phyloP scores from a whole-genome alignment of 2,329 filamentous ascomycete genomes.

The Xylariaceae sp. region DNA sequence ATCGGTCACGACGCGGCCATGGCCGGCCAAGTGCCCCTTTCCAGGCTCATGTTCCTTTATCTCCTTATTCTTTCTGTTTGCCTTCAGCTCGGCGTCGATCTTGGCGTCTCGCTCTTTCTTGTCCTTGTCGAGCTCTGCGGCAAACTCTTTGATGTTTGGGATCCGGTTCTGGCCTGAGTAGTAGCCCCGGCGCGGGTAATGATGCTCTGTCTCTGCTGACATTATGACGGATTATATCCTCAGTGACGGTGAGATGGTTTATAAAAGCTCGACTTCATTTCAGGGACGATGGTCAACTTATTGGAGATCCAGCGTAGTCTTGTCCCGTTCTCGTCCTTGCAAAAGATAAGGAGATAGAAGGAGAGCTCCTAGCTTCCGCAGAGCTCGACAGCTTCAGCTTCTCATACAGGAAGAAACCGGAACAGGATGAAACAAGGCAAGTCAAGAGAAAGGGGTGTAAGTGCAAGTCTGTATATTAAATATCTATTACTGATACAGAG shows the following conservation, averaged over 20 bases:
- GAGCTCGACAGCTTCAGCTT: too few relatives aligned
- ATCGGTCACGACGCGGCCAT: conserved; percentile 73
- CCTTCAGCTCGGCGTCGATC: conserved; percentile 55
- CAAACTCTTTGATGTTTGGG: conserved; percentile 80
- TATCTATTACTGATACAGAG: too few relatives aligned
- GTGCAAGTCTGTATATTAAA: too few relatives aligned
- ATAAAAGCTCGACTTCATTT: not conserved
- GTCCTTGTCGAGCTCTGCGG: conserved; percentile 70
- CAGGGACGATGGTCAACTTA: not conserved
- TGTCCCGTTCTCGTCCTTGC: not conserved
- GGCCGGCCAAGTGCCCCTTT: conserved; percentile 34
- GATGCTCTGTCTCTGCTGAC: conserved; percentile 29
- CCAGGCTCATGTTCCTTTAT: conserved; percentile 41
- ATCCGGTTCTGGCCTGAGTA: conserved; percentile 82
- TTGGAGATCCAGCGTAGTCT: not conserved
- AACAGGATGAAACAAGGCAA: too few relatives aligned
- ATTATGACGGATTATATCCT: conserved; percentile 14
- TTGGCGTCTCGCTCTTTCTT: conserved; percentile 69
- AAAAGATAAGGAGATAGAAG: not conserved
- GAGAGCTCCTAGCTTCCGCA: too few relatives aligned
- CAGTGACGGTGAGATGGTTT: not conserved
- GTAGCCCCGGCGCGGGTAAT: conserved; percentile 40
- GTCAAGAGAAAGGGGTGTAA: too few relatives aligned
- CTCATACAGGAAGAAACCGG: too few relatives aligned
- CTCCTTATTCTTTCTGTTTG: conserved; percentile 31